Base-by-base conservation (phyloP, 352 stramenopile species). In the Phytopythium litorale region DNA sequence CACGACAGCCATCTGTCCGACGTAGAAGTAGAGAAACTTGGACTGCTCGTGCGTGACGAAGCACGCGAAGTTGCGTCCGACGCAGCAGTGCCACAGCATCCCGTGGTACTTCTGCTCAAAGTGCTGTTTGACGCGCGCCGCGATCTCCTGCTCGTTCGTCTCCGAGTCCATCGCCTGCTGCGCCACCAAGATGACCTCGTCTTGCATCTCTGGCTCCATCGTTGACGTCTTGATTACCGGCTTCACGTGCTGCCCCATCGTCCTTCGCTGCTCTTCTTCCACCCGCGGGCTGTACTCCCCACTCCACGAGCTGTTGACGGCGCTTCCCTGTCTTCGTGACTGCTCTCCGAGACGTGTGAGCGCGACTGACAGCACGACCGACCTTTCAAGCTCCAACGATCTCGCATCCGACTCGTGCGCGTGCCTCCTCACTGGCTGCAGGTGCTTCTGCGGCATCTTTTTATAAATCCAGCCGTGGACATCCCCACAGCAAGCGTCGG, bases 21-120 rank as follows among this genome's bases (percentile, higher is more conserved):
- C 91, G 86, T 98, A 98, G 64, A 98, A 98, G 78, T 98, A 98
- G 57, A 98, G 90, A 64, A 98, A 98, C 71, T 97, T 98, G 63
- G 78, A 91, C 68, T 97, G 88, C 66, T 98, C 91, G 66, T 98
- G 92, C 3, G 93, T 98, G 16, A 98, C 94, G 67, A 93, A 97
- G 68, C 87, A 97, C 40, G 93, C 93, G 33, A 98, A 94, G 70
- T 98, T 98, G 65, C 93, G 76, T 3, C 94, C 94, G 46, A 98
- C 91, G 65, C 96, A 97, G 77, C 94, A 98, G 75, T 98, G 94
- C 94, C 94, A 98, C 32, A 94, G 70, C 62, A 94, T 78, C 11
- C 87, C 87, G 66, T 93, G 84, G 66, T 97, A 96, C 68, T 96
- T 94, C 60, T 94, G 81, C 79, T 98, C 92, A 64, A 98, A 98